Conservation (phyloP, 2,329 filamentous ascomycete genomes). For the Fusarium nurragi region DNA sequence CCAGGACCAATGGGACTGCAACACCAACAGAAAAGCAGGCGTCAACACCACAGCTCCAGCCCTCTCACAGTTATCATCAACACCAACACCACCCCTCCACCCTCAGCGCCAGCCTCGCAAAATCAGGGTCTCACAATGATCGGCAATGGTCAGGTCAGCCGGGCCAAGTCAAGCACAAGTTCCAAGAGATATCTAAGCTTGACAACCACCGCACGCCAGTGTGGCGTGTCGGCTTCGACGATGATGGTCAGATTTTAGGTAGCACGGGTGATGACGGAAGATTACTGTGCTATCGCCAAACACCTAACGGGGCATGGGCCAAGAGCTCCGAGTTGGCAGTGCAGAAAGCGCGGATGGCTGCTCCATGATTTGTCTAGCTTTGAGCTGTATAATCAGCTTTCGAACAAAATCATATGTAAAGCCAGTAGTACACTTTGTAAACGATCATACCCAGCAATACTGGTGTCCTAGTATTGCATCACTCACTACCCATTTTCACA, state of each 20-base stretch:
- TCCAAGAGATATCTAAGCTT: constrained; percentile 71
- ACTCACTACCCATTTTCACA: neutral
- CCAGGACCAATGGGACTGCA: constrained; percentile 45
- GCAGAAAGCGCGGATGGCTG: constrained; percentile 64
- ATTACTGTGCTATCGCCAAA: constrained; percentile 69
- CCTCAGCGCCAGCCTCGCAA: constrained; percentile 63
- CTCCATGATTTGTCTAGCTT: constrained; percentile 46
- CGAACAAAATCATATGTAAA: neutral
- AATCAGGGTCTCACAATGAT: constrained; percentile 57
- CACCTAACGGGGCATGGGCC: constrained; percentile 65
- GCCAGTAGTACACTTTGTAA: too few relatives aligned
- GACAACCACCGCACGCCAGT: constrained; percentile 75
- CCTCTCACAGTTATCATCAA: constrained; percentile 43
- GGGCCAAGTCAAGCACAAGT: constrained; percentile 72
- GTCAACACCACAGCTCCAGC: constrained; percentile 40
- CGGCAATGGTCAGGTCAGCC: constrained; percentile 66
- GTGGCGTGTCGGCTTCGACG: constrained; percentile 78
- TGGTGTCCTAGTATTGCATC: neutral
- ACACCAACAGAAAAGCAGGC: constrained; percentile 34
- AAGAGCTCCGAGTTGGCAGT: constrained; percentile 69
- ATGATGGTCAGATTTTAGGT: constrained; percentile 76
- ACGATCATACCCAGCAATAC: neutral
- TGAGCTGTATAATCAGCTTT: neutral
- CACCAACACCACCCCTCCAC: constrained; percentile 55
- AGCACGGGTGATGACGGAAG: constrained; percentile 81